Evolutionary conservation across 2,329 filamentous ascomycete species (phyloP).

Genomic region (Colletotrichum zoysiae): DNA sequence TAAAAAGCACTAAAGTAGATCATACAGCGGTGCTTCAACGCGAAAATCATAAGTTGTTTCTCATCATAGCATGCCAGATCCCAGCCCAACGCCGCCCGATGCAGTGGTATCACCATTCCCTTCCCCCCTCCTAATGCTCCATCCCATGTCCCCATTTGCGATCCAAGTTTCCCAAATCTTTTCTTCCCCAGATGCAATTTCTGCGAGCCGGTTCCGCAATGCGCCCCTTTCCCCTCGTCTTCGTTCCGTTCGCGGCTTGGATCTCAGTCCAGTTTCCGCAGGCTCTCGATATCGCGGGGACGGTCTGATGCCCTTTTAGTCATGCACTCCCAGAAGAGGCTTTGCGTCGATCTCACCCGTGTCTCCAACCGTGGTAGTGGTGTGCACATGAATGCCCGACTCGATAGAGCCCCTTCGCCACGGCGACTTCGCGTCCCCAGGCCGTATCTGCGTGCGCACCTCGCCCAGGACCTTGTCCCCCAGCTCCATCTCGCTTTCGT

Average conservation of each 20-base stretch:
- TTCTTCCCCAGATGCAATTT: neutral
- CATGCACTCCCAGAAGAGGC: neutral
- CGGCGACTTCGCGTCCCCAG: neutral
- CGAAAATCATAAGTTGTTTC: neutral
- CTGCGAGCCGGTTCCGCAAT: neutral
- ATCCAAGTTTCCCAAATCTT: neutral
- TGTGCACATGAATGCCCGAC: conserved; percentile 43
- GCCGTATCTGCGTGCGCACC: conserved; percentile 49
- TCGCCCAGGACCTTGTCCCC: conserved; percentile 49
- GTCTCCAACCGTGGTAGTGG: conserved; percentile 38
- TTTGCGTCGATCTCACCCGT: neutral
- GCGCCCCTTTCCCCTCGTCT: neutral
- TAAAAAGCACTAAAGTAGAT: neutral
- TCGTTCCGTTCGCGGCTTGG: neutral
- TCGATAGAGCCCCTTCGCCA: conserved; percentile 30
- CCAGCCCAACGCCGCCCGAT: conserved; percentile 6
- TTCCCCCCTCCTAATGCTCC: neutral
- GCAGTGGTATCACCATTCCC: conserved; percentile 14
- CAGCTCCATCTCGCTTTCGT: conserved; percentile 48
- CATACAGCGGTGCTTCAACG: neutral
- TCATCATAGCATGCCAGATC: neutral
- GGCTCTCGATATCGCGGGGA: neutral
- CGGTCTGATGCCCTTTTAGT: neutral
- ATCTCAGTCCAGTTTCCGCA: conserved; percentile 2
- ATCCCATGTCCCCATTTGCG: neutral